Percentiles rank a stretch among this genome's conserved stretches.
phyloP scores from a whole-genome alignment of 2,329 filamentous ascomycete genomes.

The Penicillium occitanis region DNA sequence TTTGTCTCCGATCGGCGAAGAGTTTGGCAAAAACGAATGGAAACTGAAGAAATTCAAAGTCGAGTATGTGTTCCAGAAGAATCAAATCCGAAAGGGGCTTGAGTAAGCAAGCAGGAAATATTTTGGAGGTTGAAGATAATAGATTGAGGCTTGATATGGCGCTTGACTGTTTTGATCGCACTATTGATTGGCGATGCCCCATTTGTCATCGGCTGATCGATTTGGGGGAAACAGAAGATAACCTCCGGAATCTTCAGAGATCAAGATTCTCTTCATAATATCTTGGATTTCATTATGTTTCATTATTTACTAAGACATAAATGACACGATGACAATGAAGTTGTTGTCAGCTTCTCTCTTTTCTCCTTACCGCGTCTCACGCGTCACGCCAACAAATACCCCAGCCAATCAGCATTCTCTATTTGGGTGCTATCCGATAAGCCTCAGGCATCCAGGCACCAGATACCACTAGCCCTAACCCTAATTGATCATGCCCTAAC shows the following conservation, averaged over 20 bases:
- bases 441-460: conserved; percentile 3
- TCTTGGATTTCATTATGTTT: neutral
- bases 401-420: conserved; percentile 8
- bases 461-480: neutral
- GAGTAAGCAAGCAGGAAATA: neutral
- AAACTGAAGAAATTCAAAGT: neutral
- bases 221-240: neutral
- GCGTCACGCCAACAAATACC: conserved; percentile 14
- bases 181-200: conserved; percentile 9
- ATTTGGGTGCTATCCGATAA: neutral
- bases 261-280: too few species aligned
- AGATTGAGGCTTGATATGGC: conserved; percentile 12
- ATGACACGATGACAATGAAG: neutral
- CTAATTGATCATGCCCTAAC: neutral
- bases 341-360: neutral
- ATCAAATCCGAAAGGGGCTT: neutral
- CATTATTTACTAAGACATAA: neutral
- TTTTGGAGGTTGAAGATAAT: conserved; percentile 7
- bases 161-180: conserved; percentile 15
- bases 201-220: conserved; percentile 11
- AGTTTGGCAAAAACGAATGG: neutral
- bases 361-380: conserved; percentile 17
- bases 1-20: neutral
- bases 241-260: neutral
- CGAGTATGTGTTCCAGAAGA: neutral